phyloP scores from a whole-genome alignment of 768 basidiomycete species.

The Fomitopsis pulvina region DNA sequence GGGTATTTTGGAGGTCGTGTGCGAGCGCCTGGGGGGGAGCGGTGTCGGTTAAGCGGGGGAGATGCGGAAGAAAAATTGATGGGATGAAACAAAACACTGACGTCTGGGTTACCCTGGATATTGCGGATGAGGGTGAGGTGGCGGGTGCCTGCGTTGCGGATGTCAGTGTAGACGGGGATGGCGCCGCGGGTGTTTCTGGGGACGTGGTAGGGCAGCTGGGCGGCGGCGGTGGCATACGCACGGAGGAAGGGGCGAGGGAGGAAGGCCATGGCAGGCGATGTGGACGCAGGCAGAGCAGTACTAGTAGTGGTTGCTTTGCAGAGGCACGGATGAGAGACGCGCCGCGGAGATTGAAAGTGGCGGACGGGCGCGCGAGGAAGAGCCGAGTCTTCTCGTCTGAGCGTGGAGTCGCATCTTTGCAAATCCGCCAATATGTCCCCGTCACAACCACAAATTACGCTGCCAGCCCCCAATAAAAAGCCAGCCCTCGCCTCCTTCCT shows the following conservation, averaged over 20 bases:
- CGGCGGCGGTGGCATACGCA: constrained; percentile 5
- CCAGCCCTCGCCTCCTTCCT: constrained; percentile 1
- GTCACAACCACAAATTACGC: neutral
- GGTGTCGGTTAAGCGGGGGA: neutral
- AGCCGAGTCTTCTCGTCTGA: neutral
- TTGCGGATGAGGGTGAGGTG: constrained; percentile 57
- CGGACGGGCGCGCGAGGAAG: neutral
- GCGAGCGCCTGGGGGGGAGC: constrained; percentile 44
- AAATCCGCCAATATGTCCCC: neutral
- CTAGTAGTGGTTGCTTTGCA: too few relatives aligned
- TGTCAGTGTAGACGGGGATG: constrained; percentile 71
- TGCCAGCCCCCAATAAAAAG: neutral
- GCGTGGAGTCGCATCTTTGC: neutral
- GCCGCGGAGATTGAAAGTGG: neutral
- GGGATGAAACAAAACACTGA: constrained; percentile 24
- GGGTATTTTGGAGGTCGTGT: constrained; percentile 42
- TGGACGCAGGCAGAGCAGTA: too few relatives aligned
- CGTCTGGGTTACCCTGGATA: constrained; percentile 56
- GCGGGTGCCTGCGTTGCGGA: constrained; percentile 59
- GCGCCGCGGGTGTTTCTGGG: constrained; percentile 60
- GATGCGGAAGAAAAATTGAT: constrained; percentile 1
- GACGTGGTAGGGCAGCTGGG: constrained; percentile 43
- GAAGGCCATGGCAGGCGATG: constrained; percentile 3
- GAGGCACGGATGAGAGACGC: neutral
- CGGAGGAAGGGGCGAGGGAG: neutral